Evolutionary conservation across 2,329 filamentous ascomycete species (phyloP), one percentile per base, ranked within the genome.

Genomic region (Pseudogymnoascus sp.): DNA sequence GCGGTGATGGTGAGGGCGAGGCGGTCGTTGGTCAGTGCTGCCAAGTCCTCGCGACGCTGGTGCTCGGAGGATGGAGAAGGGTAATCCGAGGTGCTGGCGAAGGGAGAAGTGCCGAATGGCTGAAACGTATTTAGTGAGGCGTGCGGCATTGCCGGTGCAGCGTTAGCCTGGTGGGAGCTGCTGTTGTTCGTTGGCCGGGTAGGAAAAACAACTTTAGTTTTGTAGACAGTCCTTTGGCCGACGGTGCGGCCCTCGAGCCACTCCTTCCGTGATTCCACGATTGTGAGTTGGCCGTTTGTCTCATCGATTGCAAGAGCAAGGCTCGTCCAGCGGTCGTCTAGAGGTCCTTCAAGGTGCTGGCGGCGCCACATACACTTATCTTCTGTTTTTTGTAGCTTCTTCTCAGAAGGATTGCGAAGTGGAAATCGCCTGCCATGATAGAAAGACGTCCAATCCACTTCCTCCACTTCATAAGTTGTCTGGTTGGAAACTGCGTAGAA

Each of bases 301-400:
- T 90, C 85, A 64, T 90, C 83, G 35, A 77, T 78, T 28, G 83
- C 80, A 1, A 92, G 76, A 3, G 81, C 81, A 3, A 93, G 75
- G 64, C 85, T 83, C 0, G 84, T 87, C 88, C 89, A 93, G 2
- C 87, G 82, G 68, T 91, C 86, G 67, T 92, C 88, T 15, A 91
- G 85, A 0, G 87, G 83, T 0, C 89, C 89, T 71, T 92, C 88
- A 28, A 76, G 77, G 68, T 90, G 86, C 60, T 87, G 80, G 15
- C 88, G 82, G 7, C 88, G 80, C 82, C 86, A 91, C 50, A 87
- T 79, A 19, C 77, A 75, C 47, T 73, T 69, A 63, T 79, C 78
- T n/a, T 77, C 75, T 65, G 77, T 76, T 36, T 73, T 72, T 66
- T 81, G 75, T n/a, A 79, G 67, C 7, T 69, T 72, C 1, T 71